phyloP scores from a whole-genome alignment of 2,329 filamentous ascomycete species.

The Penicillium sp. region DNA sequence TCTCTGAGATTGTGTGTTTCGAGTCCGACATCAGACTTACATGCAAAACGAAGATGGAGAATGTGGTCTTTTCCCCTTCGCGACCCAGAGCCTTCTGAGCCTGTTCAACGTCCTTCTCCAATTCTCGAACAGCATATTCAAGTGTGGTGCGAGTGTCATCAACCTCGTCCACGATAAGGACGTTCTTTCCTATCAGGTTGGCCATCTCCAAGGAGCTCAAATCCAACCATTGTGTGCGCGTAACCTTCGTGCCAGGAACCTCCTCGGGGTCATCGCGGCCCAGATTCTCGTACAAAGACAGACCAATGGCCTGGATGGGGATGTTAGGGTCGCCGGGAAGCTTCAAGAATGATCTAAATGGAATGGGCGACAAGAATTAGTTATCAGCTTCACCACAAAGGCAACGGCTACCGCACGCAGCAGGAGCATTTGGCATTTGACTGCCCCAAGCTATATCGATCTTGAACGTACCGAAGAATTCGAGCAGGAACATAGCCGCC shows the following conservation, averaged over 20 bases:
- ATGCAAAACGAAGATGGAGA: conserved; percentile 93
- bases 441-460: conserved; percentile 4
- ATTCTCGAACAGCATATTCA: conserved; percentile 87
- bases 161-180: conserved; percentile 91
- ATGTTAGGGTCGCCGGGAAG: conserved; percentile 83
- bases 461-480: conserved; percentile 67
- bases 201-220: conserved; percentile 80
- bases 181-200: conserved; percentile 84
- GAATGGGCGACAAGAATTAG: conserved; percentile 6
- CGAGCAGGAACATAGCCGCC: conserved; percentile 96
- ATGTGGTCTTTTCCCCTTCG: conserved; percentile 71
- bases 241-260: conserved; percentile 85
- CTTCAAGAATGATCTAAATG: conserved; percentile 78
- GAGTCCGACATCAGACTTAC: conserved; percentile 47
- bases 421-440: not conserved
- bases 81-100: conserved; percentile 71
- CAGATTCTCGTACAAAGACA: conserved; percentile 92
- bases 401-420: not conserved
- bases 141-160: conserved; percentile 93
- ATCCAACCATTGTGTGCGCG: conserved; percentile 97
- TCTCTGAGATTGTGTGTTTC: not conserved
- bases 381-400: not conserved
- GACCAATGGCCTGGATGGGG: conserved; percentile 96
- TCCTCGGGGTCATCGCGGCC: conserved; percentile 63
- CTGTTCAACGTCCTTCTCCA: conserved; percentile 87